Percentiles rank a stretch among this genome's conserved stretches.
phyloP scores from a whole-genome alignment of 176 grass and related monocot genomes.

The Bothriochloa decipiens region DNA sequence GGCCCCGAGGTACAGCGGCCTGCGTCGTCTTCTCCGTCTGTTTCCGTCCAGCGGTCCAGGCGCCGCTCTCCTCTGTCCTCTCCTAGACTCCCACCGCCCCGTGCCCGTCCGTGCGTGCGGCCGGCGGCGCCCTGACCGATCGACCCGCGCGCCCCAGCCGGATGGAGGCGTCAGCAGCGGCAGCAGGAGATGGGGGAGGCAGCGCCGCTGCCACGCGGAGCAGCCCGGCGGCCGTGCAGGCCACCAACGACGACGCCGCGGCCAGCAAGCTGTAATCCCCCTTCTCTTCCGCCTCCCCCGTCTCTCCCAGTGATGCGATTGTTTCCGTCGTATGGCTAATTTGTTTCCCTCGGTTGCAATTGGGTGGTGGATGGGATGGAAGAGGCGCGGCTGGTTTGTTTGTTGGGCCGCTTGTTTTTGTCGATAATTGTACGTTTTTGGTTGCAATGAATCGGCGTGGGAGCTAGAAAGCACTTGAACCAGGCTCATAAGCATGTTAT shows the following conservation, averaged over 20 bases:
- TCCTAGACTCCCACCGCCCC: neutral
- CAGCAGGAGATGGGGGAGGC: neutral
- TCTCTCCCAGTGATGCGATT: neutral
- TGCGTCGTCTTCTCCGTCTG: neutral
- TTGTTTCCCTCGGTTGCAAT: neutral
- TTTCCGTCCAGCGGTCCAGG: neutral
- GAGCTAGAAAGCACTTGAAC: neutral
- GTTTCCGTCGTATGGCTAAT: neutral
- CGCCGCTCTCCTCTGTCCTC: neutral
- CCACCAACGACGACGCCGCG: constrained; percentile 96
- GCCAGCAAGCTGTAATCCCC: constrained; percentile 78
- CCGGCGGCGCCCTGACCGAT: constrained; percentile 1
- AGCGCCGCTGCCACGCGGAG: constrained; percentile 49
- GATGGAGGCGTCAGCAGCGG: neutral
- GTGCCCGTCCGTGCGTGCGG: constrained; percentile 1
- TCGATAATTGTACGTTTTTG: neutral
- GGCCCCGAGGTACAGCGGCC: neutral
- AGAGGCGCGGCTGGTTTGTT: neutral
- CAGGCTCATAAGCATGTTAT: neutral
- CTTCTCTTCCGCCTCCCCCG: too few relatives aligned
- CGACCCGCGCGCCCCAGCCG: neutral
- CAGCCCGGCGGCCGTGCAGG: constrained; percentile 86
- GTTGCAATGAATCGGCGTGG: constrained; percentile 1
- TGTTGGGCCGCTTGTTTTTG: neutral
- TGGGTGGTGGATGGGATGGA: too few relatives aligned